A percentile compares a stretch with the other conserved stretches of the same genome.
Evolutionary conservation across 176 grass and related monocot genomes (phyloP).

Genomic region (Saccharum officinarum): DNA sequence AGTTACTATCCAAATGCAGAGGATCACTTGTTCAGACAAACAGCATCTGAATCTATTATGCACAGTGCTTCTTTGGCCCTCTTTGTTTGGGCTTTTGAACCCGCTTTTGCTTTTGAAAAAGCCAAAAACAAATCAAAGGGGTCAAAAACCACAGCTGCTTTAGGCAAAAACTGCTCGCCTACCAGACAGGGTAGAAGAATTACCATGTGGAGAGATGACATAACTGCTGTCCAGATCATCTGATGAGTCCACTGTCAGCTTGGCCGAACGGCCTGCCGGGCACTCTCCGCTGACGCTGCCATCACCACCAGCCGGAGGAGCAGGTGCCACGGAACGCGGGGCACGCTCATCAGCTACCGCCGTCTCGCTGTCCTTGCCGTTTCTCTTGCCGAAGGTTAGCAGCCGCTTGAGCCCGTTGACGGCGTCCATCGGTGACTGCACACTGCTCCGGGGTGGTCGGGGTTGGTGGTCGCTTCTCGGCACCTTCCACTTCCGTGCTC

Average conservation of each 20-base stretch:
- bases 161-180: background rate
- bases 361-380: constrained; percentile 15
- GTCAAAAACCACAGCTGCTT: too few species aligned
- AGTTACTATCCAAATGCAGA: constrained; percentile 7
- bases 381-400: constrained; percentile 68
- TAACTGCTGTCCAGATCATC: constrained; percentile 20
- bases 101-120: too few species aligned
- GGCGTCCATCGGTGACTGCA: constrained; percentile 54
- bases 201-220: constrained; percentile 44
- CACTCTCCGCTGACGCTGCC: constrained; percentile 11
- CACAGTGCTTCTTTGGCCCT: background rate
- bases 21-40: background rate
- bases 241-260: background rate
- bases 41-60: background rate
- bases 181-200: background rate
- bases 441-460: background rate
- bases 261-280: constrained; percentile 17
- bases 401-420: constrained; percentile 61
- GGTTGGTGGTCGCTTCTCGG: constrained; percentile 2
- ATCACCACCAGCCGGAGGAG: background rate
- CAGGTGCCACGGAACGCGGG: background rate
- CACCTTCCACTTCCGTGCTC: constrained; percentile 37
- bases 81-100: too few species aligned
- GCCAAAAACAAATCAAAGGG: too few species aligned
- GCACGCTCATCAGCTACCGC: constrained; percentile 14